Evolutionary conservation across 441 rosid genomes (phyloP).

Genomic region (Corymbia calophylla): DNA sequence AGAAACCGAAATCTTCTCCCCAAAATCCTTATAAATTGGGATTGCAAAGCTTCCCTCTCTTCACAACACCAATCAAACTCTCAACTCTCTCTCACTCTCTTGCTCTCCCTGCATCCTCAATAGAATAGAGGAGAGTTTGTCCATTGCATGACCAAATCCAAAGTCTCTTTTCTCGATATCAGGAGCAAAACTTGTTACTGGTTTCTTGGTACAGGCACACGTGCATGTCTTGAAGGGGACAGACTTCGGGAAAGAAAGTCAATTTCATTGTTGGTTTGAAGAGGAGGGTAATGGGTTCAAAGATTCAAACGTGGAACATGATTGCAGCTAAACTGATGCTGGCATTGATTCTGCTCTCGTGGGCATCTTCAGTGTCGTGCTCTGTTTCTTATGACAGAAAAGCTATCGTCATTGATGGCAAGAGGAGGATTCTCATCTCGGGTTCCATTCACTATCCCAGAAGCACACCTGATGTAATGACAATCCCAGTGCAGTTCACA

Average conservation of each 20-base stretch:
- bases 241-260: not conserved
- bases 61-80: not conserved
- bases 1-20: not conserved
- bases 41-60: not conserved
- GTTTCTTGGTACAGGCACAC: not conserved
- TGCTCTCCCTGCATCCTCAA: not conserved
- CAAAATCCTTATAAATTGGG: not conserved
- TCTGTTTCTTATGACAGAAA: conserved; percentile 8
- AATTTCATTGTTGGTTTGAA: not conserved
- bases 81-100: not conserved
- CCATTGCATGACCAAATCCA: not conserved
- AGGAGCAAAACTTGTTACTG: not conserved
- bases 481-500: not conserved
- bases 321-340: not conserved
- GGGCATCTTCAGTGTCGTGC: not conserved
- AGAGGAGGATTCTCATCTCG: conserved; percentile 20
- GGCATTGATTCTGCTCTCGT: not conserved
- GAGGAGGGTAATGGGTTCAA: not conserved
- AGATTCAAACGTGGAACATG: not conserved
- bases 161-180: not conserved
- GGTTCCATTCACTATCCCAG: conserved; percentile 32
- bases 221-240: not conserved
- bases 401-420: conserved; percentile 21
- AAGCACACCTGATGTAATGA: conserved; percentile 9
- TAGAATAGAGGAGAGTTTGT: not conserved